Evolutionary conservation across 148 eudicot genomes (phyloP).

Genomic region (Dianthus caryophyllus): DNA sequence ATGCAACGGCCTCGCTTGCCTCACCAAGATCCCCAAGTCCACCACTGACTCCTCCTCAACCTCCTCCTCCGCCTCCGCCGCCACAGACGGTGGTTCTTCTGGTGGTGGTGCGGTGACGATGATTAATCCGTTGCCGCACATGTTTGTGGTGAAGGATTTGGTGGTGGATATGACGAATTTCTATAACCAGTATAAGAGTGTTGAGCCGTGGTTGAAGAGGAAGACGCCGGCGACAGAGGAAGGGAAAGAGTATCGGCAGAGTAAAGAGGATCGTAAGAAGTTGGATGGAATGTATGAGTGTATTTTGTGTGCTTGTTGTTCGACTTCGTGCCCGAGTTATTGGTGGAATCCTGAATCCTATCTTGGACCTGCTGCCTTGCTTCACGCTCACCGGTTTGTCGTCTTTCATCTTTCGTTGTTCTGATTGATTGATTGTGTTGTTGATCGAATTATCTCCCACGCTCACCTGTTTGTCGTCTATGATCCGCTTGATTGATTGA

Average conservation of each 20-base stretch:
- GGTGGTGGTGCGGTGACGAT: constrained; percentile 20
- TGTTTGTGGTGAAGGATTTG: constrained; percentile 95
- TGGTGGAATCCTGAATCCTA: constrained; percentile 99
- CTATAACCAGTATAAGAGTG: constrained; percentile 89
- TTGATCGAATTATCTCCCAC: too few species aligned
- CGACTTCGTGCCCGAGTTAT: constrained; percentile 94
- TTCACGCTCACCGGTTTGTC: constrained; percentile 82
- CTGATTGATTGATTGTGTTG: not conserved
- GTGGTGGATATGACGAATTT: constrained; percentile 99
- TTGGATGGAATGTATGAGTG: constrained; percentile 99
- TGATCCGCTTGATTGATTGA: too few species aligned
- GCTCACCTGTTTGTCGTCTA: too few species aligned
- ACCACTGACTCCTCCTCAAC: not conserved
- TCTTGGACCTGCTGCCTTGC: constrained; percentile 94
- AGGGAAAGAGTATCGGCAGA: constrained; percentile 82
- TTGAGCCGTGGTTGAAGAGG: constrained; percentile 98
- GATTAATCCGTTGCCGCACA: constrained; percentile 84
- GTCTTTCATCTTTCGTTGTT: not conserved
- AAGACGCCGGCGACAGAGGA: constrained; percentile 38
- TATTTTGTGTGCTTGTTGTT: constrained; percentile 89
- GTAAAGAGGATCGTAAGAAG: constrained; percentile 82
- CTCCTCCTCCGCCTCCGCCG: too few species aligned
- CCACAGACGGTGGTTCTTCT: too few species aligned
- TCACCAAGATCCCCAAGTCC: constrained; percentile 52
- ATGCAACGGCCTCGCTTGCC: constrained; percentile 79